These are phyloP conservation scores for Yamadazyma tumulicola DNA, from an alignment of 805 yeast species.

Conservation along the genomic window DNA sequence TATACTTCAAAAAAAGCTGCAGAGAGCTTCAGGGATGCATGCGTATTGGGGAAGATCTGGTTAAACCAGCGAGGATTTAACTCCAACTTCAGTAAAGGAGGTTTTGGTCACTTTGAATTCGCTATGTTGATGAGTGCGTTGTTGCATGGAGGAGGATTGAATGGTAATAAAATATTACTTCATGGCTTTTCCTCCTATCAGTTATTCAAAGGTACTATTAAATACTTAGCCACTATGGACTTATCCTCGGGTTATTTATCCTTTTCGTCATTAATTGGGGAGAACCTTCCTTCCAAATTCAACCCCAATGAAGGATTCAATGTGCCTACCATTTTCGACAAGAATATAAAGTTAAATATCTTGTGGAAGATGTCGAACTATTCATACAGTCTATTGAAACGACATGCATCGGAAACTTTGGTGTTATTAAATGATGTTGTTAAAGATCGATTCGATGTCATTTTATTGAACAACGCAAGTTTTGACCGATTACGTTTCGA, in stretches of 20 bases:
- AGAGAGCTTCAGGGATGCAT: constrained; percentile 83
- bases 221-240: constrained; percentile 79
- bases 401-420: constrained; percentile 67
- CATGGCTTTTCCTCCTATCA: constrained; percentile 93
- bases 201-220: constrained; percentile 82
- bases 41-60: constrained; percentile 86
- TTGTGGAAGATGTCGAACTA: constrained; percentile 75
- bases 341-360: constrained; percentile 70
- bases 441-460: constrained; percentile 75
- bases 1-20: constrained; percentile 73
- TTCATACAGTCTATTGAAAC: constrained; percentile 59
- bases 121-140: constrained; percentile 76
- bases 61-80: constrained; percentile 79
- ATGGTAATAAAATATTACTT: constrained; percentile 71
- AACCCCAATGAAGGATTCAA: constrained; percentile 55
- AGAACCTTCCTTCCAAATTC: constrained; percentile 39
- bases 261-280: constrained; percentile 56
- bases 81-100: constrained; percentile 61
- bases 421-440: constrained; percentile 71
- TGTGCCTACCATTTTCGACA: constrained; percentile 75
- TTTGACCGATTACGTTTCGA: constrained; percentile 63
- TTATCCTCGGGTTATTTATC: constrained; percentile 64
- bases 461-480: constrained; percentile 63
- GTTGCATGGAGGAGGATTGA: constrained; percentile 75
- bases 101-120: constrained; percentile 93